Base-by-base conservation (phyloP, 2,329 filamentous ascomycete species). In the Hymenoscyphus repandus region DNA sequence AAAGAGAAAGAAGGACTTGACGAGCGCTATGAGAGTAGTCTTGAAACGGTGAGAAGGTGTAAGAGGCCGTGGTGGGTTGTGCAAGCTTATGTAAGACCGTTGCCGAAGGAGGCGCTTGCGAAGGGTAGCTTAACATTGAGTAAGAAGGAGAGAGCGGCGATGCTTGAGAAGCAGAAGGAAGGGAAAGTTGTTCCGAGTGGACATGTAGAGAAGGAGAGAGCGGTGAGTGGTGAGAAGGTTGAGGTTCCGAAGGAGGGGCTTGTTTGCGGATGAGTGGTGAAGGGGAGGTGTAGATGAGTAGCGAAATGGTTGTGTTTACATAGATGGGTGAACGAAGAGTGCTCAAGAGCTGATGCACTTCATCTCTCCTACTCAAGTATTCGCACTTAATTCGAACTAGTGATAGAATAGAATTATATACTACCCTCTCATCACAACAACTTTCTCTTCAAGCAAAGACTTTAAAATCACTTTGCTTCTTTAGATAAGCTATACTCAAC, bases 41-140 rank as follows among this genome's bases (percentile, higher is more conserved):
- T 82, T 15, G 82, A 79, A 7, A 83, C 86, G 1, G 82, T 93
- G 22, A 80, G 78, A 49, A 74, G 80, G 53, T 95, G 90, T 64
- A 85, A 83, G 66, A 73, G 90, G 57, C 91, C 91, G 1, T 96
- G 85, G 80, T 96, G 90, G 89, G 78, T 96, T 3, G 90, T 84
- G 47, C 91, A 97, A 71, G 86, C 92, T 3, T 88, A 95, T 62
- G 79, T 96, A 6, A 75, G 91, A 50, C 91, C 90, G 37, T 68
- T 96, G 62, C 93, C 93, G 0, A 87, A 86, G 59, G 92, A 97
- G 71, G 93, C 93, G 2, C 63, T 93, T 57, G 84, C 85, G 55
- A 90, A 89, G 66, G 91, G 91, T 0, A 85, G 87, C 2, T 76
- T 95, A 67, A 79, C 76, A 51, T 66, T 85, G 55, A 88, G 83